Evolutionary conservation across 2,329 filamentous ascomycete genomes (phyloP), one percentile per base, ranked within the genome.

Genomic region (Xylariaceae sp.): DNA sequence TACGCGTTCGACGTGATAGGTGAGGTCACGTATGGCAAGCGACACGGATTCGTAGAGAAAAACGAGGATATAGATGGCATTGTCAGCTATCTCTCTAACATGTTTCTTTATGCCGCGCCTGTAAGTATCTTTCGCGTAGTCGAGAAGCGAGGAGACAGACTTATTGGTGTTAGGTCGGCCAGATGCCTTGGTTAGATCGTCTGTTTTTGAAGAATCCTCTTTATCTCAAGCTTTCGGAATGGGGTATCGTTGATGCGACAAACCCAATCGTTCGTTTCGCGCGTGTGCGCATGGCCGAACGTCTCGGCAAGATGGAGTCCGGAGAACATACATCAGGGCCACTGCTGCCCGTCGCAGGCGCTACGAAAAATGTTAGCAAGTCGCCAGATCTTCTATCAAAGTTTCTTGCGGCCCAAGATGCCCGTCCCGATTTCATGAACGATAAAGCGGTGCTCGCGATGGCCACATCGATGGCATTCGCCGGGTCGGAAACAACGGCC

Each of bases 1-100:
- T 90, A 88, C 58, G 88, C 88, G 0, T 91, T 91, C 60, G 88
- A 91, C 62, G 87, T 90, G 12, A 90, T 90, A 54, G 86, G 86
- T 6, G 83, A 88, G 53, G 80, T 90, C 60, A 90, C 86, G 0
- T 90, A 88, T 69, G 83, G 81, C 64, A 88, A 88, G 64, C 76
- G 85, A 0, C 78, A 90, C 50, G 88, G 88, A 0, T 91, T 91
- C 56, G 70, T 91, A 2, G 86, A 91, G 66, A 77, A 80, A 62
- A 85, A 89, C 44, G 76, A 84, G 62, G 88, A 91, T 54, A 81
- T 91, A 11, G 86, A 89, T 54, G 86, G 86, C 0, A 90, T 90
- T 45, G 78, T 90, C 5, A 71, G 67, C 0, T 87, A 87, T 59
- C 67, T 89, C 1, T 74, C 73, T 5, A 76, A 75, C 31, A 75